Conservation (phyloP, 2,329 filamentous ascomycete genomes). For the Tolypocladium ovalisporum region DNA sequence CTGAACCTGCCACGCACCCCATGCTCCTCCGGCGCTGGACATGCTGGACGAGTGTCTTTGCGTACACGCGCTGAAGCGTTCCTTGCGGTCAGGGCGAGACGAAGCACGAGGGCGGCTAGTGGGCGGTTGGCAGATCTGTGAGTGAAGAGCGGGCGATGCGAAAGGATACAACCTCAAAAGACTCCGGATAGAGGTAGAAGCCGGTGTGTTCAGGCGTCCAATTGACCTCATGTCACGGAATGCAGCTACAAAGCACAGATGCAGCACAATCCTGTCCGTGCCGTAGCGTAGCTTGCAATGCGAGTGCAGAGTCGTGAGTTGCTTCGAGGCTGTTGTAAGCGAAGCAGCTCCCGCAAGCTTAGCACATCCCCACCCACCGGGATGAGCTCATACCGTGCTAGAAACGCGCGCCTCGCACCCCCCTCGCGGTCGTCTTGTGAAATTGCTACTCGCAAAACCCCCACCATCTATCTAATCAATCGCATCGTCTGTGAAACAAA, state of each 20-base stretch:
- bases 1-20: slow-evolving; percentile 29
- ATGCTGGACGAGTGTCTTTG: slow-evolving; percentile 8
- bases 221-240: slow-evolving; percentile 8
- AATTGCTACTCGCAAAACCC: neutral
- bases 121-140: neutral
- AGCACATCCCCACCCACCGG: slow-evolving; percentile 2
- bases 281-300: neutral
- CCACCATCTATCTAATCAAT: slow-evolving; percentile 27
- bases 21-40: slow-evolving; percentile 17
- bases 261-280: no score
- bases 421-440: neutral
- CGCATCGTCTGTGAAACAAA: slow-evolving; percentile 13
- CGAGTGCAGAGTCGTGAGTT: neutral
- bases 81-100: neutral
- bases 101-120: no score
- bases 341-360: neutral
- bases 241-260: neutral
- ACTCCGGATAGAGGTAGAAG: neutral
- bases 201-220: neutral
- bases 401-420: slow-evolving; percentile 1
- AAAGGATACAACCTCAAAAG: neutral
- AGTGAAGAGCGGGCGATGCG: neutral
- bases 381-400: slow-evolving; percentile 23
- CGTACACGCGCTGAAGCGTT: neutral
- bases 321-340: neutral